Percentiles rank a stretch among this genome's conserved stretches.
Evolutionary conservation across 2,329 filamentous ascomycete genomes (phyloP).

Genomic region (Epichloe gansuensis): DNA sequence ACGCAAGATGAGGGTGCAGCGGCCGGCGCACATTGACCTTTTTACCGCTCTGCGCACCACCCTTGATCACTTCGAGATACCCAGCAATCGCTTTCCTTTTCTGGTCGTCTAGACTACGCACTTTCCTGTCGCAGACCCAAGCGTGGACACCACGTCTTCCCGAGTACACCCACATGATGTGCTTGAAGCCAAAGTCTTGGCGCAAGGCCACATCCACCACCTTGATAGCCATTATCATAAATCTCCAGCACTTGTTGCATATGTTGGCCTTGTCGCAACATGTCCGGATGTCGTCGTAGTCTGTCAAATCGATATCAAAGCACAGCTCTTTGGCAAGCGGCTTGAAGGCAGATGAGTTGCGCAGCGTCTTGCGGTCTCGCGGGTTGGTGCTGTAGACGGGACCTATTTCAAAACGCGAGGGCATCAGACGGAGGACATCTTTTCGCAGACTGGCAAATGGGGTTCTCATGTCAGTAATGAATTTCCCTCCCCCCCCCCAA

Average conservation of each 20-base stretch:
- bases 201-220: constrained; percentile 76
- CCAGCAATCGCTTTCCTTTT: constrained; percentile 74
- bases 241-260: constrained; percentile 88
- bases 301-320: constrained; percentile 98
- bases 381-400: constrained; percentile 95
- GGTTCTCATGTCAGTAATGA: constrained; percentile 5
- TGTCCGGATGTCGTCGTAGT: constrained; percentile 93
- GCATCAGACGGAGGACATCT: constrained; percentile 77
- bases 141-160: constrained; percentile 93
- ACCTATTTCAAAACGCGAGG: constrained; percentile 93
- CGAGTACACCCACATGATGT: constrained; percentile 98
- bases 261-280: constrained; percentile 92
- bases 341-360: constrained; percentile 69
- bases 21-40: constrained; percentile 75
- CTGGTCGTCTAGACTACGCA: constrained; percentile 71
- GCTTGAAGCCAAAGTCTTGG: constrained; percentile 92
- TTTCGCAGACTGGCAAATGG: constrained; percentile 56
- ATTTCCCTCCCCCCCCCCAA: background rate
- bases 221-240: constrained; percentile 96
- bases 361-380: constrained; percentile 77
- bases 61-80: constrained; percentile 82
- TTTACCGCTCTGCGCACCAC: constrained; percentile 75
- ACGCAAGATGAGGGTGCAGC: constrained; percentile 77
- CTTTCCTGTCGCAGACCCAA: constrained; percentile 90
- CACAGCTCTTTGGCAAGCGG: constrained; percentile 88